Base-by-base conservation (phyloP, 2,329 filamentous ascomycete species). In the Colletotrichum theobromicola region DNA sequence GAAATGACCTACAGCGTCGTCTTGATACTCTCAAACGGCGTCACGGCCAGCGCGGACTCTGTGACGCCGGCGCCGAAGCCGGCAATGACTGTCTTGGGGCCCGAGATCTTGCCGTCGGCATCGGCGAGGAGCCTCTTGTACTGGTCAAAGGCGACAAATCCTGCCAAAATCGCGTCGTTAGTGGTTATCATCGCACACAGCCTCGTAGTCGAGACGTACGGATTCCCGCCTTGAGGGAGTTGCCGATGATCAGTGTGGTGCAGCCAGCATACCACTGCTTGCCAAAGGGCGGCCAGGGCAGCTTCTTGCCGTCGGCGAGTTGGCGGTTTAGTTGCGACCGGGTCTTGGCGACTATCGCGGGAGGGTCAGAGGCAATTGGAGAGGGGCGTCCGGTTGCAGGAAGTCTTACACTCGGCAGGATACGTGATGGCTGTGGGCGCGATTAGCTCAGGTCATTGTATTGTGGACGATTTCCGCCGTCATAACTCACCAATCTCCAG, bases 21-120 rank as follows among this genome's bases (percentile, higher is more conserved):
- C 89, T 99, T 99, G 85, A 99, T 98, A 80, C 95, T 97, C 86
- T 99, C 97, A 74, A 97, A 98, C 0, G 97, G 97, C 37, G 97
- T 99, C 37, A 99, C 97, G 13, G 97, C 97, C 4, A 99, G 87
- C 66, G 98, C 86, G 5, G 94, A 97, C 87, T 99, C 97, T 4
- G 96, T 98, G 66, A 98, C 94, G 71, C 97, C 97, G 10, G 97
- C 97, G 74, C 96, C 95, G 81, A 99, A 98, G 4, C 97, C 97
- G 53, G 96, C 96, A 73, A 98, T 90, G 2, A 98, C 97, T 2
- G 96, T 98, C 77, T 93, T 91, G 16, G 96, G 96, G 0, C 97
- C 96, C 5, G 94, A 95, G 55, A 98, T 94, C 78, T 96, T 96
- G 78, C 97, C 97, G 77, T 97, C 89, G 63, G 92, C 91, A 83